These are phyloP conservation scores for Eimeria sp. DNA, from an alignment of 169 alveolate genomes.

Conservation along the genomic window DNA sequence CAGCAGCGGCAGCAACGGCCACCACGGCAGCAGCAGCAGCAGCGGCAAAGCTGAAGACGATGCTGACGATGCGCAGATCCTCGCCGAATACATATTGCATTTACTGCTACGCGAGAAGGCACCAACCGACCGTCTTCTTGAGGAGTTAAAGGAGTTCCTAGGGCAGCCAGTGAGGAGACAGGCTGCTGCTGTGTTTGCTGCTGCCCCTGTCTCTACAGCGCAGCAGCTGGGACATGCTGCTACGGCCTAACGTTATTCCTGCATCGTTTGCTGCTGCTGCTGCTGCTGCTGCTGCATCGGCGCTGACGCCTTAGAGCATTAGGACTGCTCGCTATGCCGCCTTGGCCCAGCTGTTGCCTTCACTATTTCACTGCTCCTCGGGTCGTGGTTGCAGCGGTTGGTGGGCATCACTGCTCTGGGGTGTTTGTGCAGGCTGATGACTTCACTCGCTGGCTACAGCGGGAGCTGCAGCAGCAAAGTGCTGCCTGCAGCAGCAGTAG, in stretches of 20 bases:
- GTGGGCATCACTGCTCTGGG: not conserved
- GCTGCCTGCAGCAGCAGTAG: constrained; percentile 79
- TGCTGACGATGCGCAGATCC: constrained; percentile 70
- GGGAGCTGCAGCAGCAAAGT: constrained; percentile 78
- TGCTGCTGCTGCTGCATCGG: constrained; percentile 20
- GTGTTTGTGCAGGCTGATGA: constrained; percentile 65
- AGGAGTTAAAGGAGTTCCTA: constrained; percentile 57
- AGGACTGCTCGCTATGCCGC: not conserved
- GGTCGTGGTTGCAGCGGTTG: not conserved
- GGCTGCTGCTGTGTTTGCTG: constrained; percentile 16
- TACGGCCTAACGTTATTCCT: not conserved
- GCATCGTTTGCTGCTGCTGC: not conserved
- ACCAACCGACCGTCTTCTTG: constrained; percentile 53
- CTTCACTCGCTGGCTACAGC: constrained; percentile 75
- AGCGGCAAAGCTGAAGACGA: constrained; percentile 46
- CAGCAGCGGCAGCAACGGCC: constrained; percentile 65
- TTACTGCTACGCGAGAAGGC: constrained; percentile 66
- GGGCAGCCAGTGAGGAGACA: constrained; percentile 74
- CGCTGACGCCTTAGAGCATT: not conserved
- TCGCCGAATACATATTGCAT: constrained; percentile 67
- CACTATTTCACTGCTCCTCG: not conserved
- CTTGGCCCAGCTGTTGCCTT: not conserved
- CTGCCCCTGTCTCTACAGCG: not conserved
- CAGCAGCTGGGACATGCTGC: not conserved
- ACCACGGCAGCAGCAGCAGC: constrained; percentile 60